These are phyloP conservation scores for Sphaerulina populicola DNA, from an alignment of 2,329 filamentous ascomycete species.

Conservation along the genomic window DNA sequence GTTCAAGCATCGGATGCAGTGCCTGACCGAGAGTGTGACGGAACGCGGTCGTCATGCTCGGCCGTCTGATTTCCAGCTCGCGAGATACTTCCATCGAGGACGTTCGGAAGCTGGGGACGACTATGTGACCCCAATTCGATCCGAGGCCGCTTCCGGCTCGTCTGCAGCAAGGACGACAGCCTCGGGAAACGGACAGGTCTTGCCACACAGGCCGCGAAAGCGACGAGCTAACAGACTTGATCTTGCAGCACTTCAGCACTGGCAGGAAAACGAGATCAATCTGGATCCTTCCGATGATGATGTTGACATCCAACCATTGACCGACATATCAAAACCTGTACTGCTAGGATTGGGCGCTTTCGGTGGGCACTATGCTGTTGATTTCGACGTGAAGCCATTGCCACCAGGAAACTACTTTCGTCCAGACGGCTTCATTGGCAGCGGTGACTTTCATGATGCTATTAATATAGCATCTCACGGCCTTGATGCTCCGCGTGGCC, in stretches of 20 bases:
- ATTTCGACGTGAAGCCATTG: constrained; percentile 47
- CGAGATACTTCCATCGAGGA: constrained; percentile 12
- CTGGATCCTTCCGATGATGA: constrained; percentile 19
- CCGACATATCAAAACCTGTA: constrained; percentile 2
- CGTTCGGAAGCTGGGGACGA: neutral
- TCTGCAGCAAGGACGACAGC: neutral
- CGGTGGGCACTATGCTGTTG: constrained; percentile 44
- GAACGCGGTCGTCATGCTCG: constrained; percentile 9
- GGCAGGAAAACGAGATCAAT: constrained; percentile 36
- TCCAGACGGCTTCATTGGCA: constrained; percentile 50
- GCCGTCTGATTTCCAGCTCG: constrained; percentile 28
- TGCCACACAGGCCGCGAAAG: constrained; percentile 29
- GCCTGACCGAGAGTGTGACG: constrained; percentile 24
- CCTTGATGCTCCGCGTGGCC: constrained; percentile 38
- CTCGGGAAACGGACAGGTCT: neutral
- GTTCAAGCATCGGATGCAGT: constrained; percentile 31
- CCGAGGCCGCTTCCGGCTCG: neutral
- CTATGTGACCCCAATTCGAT: neutral
- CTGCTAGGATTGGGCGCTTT: constrained; percentile 43
- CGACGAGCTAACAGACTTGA: constrained; percentile 40
- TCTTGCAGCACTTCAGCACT: constrained; percentile 39
- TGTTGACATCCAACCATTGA: neutral
- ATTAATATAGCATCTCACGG: constrained; percentile 37
- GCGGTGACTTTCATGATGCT: constrained; percentile 45
- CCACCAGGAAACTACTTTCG: constrained; percentile 49